These are phyloP conservation scores for Saccharomycopsis lassenensis DNA, from an alignment of 805 yeast genomes.

Conservation along the genomic window DNA sequence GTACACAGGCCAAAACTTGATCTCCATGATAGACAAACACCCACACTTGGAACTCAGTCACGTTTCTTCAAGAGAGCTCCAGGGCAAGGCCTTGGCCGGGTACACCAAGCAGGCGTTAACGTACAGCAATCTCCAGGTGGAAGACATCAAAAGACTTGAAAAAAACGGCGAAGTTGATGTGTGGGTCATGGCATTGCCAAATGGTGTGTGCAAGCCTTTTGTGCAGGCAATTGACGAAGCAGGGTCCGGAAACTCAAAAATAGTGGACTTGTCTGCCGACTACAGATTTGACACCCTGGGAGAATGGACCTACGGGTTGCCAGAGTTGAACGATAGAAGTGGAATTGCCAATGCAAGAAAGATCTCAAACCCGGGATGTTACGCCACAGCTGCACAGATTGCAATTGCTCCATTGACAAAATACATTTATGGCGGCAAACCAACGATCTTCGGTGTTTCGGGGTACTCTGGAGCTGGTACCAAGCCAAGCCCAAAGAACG, in stretches of 20 bases:
- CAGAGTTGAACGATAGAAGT: slow-evolving; percentile 71
- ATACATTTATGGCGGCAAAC: slow-evolving; percentile 56
- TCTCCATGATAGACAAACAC: slow-evolving; percentile 74
- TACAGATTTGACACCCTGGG: slow-evolving; percentile 77
- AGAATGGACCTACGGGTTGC: slow-evolving; percentile 88
- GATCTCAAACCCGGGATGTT: slow-evolving; percentile 96
- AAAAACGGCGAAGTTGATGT: slow-evolving; percentile 69
- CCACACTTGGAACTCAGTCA: slow-evolving; percentile 79
- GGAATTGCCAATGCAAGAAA: slow-evolving; percentile 60
- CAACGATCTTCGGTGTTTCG: slow-evolving; percentile 88
- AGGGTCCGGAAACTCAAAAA: slow-evolving; percentile 57
- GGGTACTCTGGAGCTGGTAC: slow-evolving; percentile 99
- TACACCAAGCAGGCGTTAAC: slow-evolving; percentile 65
- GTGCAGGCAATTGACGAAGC: slow-evolving; percentile 69
- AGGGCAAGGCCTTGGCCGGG: slow-evolving; percentile 76
- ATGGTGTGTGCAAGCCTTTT: slow-evolving; percentile 87
- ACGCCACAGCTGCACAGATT: slow-evolving; percentile 96
- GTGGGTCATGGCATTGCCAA: slow-evolving; percentile 99
- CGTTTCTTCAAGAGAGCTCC: slow-evolving; percentile 90
- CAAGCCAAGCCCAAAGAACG: slow-evolving; percentile 95
- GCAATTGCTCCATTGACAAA: slow-evolving; percentile 85
- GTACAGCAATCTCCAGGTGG: slow-evolving; percentile 81
- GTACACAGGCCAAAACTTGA: slow-evolving; percentile 86
- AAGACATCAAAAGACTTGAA: slow-evolving; percentile 74
- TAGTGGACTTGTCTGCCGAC: slow-evolving; percentile 89